phyloP scores from a whole-genome alignment of 1,284 basidiomycete genomes.

The Microbotryum saponariae region DNA sequence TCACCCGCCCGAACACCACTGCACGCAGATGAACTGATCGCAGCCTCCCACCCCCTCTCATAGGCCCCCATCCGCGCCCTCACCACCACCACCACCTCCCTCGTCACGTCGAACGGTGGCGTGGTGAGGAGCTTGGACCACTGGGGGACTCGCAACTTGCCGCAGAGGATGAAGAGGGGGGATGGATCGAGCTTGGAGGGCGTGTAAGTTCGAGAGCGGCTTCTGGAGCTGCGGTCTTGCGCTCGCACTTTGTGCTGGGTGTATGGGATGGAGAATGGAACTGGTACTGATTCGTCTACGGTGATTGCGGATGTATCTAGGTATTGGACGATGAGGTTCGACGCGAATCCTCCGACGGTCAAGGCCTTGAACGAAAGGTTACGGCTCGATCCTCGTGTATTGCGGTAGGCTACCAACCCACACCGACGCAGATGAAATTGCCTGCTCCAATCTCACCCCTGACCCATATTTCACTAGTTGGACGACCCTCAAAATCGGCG shows the following conservation, averaged over 20 bases:
- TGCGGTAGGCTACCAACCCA: slow-evolving; percentile 18
- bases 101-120: slow-evolving; percentile 32
- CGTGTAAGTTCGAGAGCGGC: slow-evolving; percentile 21
- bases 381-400: slow-evolving; percentile 34
- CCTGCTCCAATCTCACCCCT: neutral
- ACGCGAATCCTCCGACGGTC: slow-evolving; percentile 35
- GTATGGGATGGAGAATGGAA: neutral
- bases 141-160: slow-evolving; percentile 31
- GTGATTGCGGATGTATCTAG: slow-evolving; percentile 5
- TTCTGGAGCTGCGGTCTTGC: no score
- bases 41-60: neutral
- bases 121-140: slow-evolving; percentile 33
- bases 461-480: slow-evolving; percentile 6
- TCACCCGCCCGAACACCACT: no score
- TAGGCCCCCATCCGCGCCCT: slow-evolving; percentile 32
- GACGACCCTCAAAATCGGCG: slow-evolving; percentile 30
- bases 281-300: neutral
- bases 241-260: no score
- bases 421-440: neutral
- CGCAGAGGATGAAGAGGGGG: slow-evolving; percentile 22
- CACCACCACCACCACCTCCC: slow-evolving; percentile 22
- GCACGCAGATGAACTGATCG: neutral
- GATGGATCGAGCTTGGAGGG: slow-evolving; percentile 10
- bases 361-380: slow-evolving; percentile 29
- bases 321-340: slow-evolving; percentile 35